A percentile compares a stretch with the other conserved stretches of the same genome.
These are phyloP conservation scores for Amborella trichopoda DNA, from an alignment of 164 flowering plant genomes.

Conservation along the genomic window DNA sequence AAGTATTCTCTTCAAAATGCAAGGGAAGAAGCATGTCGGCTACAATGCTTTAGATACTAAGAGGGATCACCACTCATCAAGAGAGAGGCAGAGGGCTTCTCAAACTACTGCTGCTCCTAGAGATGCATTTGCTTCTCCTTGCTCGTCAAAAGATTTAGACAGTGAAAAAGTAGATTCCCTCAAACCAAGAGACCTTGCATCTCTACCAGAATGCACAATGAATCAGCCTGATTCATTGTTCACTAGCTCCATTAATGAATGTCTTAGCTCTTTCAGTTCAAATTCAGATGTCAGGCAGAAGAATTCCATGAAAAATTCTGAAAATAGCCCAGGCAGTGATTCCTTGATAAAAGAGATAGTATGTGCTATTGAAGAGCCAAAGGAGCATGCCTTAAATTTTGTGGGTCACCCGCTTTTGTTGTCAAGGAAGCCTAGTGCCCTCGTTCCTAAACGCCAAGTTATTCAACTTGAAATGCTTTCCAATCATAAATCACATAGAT, in stretches of 20 bases:
- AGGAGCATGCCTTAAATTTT: slow-evolving; percentile 38
- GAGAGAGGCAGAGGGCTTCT: slow-evolving; percentile 3
- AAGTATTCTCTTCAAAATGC: too few relatives aligned
- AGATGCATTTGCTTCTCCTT: slow-evolving; percentile 1
- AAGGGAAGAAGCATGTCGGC: too few relatives aligned
- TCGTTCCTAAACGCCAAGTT: slow-evolving; percentile 61
- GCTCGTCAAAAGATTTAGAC: slow-evolving; percentile 4
- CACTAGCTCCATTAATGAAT: too few relatives aligned
- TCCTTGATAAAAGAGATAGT: slow-evolving; percentile 25
- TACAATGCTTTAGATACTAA: too few relatives aligned
- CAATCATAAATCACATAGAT: slow-evolving; percentile 31
- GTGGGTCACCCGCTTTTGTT: slow-evolving; percentile 17
- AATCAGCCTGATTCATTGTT: too few relatives aligned
- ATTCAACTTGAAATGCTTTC: slow-evolving; percentile 47
- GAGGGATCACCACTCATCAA: slow-evolving; percentile 11
- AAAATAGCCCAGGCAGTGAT: too few relatives aligned
- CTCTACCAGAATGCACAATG: too few relatives aligned
- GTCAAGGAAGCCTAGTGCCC: slow-evolving; percentile 20
- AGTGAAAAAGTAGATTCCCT: not conserved
- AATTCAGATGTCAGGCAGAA: too few relatives aligned
- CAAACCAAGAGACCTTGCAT: too few relatives aligned
- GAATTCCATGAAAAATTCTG: too few relatives aligned
- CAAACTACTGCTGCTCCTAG: not conserved
- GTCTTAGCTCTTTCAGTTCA: too few relatives aligned
- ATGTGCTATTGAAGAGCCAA: slow-evolving; percentile 35